Conservation (phyloP, 148 eudicot species). For the Cornus suecica region DNA sequence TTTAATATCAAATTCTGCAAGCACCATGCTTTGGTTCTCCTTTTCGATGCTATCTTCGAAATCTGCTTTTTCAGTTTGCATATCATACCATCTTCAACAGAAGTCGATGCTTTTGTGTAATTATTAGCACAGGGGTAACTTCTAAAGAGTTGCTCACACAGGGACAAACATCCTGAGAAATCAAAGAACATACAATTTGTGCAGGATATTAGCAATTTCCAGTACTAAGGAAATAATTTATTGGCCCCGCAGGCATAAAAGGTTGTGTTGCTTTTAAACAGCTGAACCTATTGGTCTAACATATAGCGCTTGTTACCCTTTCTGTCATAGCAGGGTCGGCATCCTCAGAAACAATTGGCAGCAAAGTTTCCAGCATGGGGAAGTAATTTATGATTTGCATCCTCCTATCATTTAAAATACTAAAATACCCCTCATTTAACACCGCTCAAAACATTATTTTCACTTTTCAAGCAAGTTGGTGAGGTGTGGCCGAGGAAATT, state of each 20-base stretch:
- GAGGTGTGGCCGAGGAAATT: no score
- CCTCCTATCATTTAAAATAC: no score
- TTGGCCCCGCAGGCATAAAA: not conserved
- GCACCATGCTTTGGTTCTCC: no score
- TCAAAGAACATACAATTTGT: not conserved
- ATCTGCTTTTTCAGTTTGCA: not conserved
- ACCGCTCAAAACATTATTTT: no score
- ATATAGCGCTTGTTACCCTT: not conserved
- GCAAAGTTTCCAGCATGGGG: conserved; percentile 16
- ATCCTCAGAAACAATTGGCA: not conserved
- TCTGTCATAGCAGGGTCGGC: not conserved
- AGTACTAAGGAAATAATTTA: not conserved
- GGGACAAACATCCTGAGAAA: conserved; percentile 22
- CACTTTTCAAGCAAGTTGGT: no score
- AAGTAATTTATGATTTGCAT: no score
- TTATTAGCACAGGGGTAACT: conserved; percentile 8
- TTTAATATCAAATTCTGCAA: no score
- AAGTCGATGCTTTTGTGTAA: conserved; percentile 8
- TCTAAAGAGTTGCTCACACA: conserved; percentile 9
- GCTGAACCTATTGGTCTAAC: not conserved
- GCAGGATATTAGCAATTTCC: not conserved
- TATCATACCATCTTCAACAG: conserved; percentile 17
- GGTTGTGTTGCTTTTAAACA: not conserved
- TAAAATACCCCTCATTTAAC: no score
- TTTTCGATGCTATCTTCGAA: no score